Evolutionary conservation across 306 rosid genomes (phyloP), one percentile per base, ranked within the genome.

Genomic region (Dalbergia oliveri): DNA sequence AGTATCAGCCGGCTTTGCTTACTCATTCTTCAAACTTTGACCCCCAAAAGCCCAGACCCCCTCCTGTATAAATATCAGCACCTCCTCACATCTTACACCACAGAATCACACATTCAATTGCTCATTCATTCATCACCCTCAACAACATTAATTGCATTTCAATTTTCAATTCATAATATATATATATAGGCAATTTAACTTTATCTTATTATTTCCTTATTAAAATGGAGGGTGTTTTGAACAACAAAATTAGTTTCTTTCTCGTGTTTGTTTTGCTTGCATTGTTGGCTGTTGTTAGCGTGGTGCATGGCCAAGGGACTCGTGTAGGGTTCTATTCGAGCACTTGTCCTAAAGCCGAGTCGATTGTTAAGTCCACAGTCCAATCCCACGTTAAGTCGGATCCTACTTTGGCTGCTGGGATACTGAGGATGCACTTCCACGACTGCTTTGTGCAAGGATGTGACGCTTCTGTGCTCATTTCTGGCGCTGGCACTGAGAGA

Each of bases 401-500:
- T 45, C 54, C 51, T 26, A 21, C 87, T 9, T 2, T 88, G 5
- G 88, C 91, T 11, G 77, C 91, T 31, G 85, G 79, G 0, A 7
- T 88, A 13, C 83, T 88, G 3, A 78, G 91, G 43, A 31, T 88
- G 91, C 88, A 88, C 69, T 85, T 88, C 69, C 91, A 88, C 9
- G 91, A 88, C 2, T 88, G 91, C 71, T 88, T 88, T 10, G 87
- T 85, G 6, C 84, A 66, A 65, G 91, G 91, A 19, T 88, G 91
- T 45, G 91, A 88, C 9, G 89, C 59, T 2, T 88, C 91, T 6
- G 75, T 88, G 18, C 89, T 88, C 6, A 11, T 88, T n/a, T 0
- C 81, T 2, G 91, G 87, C 21, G 0, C 82, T 0, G 51, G 1
- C 16, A 79, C 87, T 0, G 85, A 81, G 79, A 73, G 2, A 69